Percentiles rank a stretch among this genome's conserved stretches.
Conservation (phyloP, 2,329 filamentous ascomycete species). For the Daldinia sp. region DNA sequence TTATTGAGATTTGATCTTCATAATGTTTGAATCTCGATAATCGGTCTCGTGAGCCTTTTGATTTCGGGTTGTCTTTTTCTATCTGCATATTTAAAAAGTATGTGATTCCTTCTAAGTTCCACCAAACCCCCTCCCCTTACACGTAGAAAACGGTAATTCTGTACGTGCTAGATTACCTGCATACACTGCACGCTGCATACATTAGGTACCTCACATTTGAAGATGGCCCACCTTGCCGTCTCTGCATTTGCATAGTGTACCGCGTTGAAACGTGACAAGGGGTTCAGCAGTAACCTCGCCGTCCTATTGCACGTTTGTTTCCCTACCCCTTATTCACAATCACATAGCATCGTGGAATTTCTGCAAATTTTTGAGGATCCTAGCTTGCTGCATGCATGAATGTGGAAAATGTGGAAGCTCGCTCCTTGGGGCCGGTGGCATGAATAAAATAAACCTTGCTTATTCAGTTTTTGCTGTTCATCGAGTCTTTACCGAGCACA, state of each 20-base stretch:
- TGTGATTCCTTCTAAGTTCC: background rate
- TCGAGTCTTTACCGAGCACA: constrained; percentile 17
- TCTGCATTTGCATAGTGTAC: constrained; percentile 4
- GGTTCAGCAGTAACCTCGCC: constrained; percentile 17
- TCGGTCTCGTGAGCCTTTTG: background rate
- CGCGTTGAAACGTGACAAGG: constrained; percentile 37
- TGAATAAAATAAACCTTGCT: constrained; percentile 26
- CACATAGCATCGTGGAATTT: constrained; percentile 18
- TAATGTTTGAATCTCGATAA: background rate
- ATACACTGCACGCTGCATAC: background rate
- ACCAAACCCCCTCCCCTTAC: background rate
- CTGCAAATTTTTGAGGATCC: constrained; percentile 35
- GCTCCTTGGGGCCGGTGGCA: constrained; percentile 23
- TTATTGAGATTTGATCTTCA: constrained; percentile 3
- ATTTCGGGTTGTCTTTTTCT: background rate
- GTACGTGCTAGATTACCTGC: constrained; percentile 29
- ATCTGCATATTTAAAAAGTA: background rate
- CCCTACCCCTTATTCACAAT: constrained; percentile 31
- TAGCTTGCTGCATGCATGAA: constrained; percentile 30
- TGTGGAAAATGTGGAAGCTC: constrained; percentile 23
- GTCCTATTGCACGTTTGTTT: constrained; percentile 38
- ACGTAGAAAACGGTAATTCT: background rate
- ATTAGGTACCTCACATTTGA: background rate
- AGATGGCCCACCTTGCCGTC: constrained; percentile 21
- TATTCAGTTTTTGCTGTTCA: constrained; percentile 28